Evolutionary conservation across 495 filamentous ascomycete species (phyloP).

Genomic region (Cladorrhinum samala): DNA sequence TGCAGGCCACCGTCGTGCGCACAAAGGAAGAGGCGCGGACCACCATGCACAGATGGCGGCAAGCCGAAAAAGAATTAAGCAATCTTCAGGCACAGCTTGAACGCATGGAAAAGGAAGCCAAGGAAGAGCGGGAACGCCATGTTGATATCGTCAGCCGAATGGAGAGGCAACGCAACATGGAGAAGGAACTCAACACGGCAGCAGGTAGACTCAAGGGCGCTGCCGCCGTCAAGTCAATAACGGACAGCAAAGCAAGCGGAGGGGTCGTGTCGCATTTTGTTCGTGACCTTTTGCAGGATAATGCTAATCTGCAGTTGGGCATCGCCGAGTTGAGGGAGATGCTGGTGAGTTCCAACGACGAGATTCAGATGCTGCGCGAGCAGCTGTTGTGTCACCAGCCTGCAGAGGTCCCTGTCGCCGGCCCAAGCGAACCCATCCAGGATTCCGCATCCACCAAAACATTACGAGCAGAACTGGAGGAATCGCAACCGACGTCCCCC

Average conservation of each 20-base stretch:
- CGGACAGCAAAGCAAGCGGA: constrained; percentile 40
- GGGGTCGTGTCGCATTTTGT: constrained; percentile 87
- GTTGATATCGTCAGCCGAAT: constrained; percentile 73
- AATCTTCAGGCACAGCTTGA: constrained; percentile 83
- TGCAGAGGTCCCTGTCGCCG: constrained; percentile 17
- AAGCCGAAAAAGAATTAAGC: constrained; percentile 66
- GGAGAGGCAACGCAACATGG: constrained; percentile 71
- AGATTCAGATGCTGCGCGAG: constrained; percentile 79
- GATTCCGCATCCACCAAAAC: constrained; percentile 42
- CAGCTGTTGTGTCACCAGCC: constrained; percentile 79
- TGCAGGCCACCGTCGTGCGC: constrained; percentile 58
- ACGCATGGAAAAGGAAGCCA: constrained; percentile 77
- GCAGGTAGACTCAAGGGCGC: constrained; percentile 73
- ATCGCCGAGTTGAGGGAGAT: constrained; percentile 88
- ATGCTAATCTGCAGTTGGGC: constrained; percentile 83
- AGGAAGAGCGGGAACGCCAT: constrained; percentile 76
- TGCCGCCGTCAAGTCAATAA: constrained; percentile 57
- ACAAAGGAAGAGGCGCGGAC: constrained; percentile 67
- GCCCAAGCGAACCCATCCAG: constrained; percentile 1
- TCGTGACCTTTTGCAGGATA: constrained; percentile 90
- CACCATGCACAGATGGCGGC: constrained; percentile 73
- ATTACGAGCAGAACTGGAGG: constrained; percentile 63
- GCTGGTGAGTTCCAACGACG: constrained; percentile 87
- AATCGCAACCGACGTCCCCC: constrained; percentile 36
- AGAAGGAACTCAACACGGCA: constrained; percentile 65